Evolutionary conservation across 495 filamentous ascomycete genomes (phyloP).

Genomic region (Neurospora hispaniola): DNA sequence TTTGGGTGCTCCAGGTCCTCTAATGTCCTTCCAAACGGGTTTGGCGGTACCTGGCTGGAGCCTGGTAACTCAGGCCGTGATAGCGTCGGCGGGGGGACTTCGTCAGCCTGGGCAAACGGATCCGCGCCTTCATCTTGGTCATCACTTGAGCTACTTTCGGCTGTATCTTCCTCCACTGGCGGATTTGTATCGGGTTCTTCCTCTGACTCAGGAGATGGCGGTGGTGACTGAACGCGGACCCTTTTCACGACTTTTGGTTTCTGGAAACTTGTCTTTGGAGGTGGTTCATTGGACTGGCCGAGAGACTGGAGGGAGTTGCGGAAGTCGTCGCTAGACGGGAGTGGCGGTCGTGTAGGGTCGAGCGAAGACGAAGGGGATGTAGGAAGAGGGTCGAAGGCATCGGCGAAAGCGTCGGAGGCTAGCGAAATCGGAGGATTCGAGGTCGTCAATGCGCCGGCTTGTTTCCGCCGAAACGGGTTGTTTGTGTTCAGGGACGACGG

Average conservation of each 20-base stretch:
- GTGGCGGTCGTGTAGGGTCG: constrained; percentile 4
- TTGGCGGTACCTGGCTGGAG: constrained; percentile 25
- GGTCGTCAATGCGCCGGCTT: constrained; percentile 11
- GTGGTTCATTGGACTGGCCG: constrained; percentile 18
- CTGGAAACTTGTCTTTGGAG: constrained; percentile 31
- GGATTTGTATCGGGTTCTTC: constrained; percentile 24
- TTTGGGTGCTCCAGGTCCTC: constrained; percentile 30
- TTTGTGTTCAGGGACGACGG: constrained; percentile 30
- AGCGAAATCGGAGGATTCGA: constrained; percentile 7
- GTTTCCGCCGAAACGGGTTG: constrained; percentile 38
- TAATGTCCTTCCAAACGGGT: constrained; percentile 41
- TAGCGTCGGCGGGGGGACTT: background rate
- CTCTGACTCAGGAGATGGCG: constrained; percentile 38
- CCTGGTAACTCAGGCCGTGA: background rate
- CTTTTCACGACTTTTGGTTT: constrained; percentile 41
- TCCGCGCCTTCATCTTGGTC: constrained; percentile 4
- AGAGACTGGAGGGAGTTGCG: constrained; percentile 18
- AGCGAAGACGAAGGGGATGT: constrained; percentile 1
- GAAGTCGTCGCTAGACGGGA: constrained; percentile 21
- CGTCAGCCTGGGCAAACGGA: background rate
- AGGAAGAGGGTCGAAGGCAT: constrained; percentile 8
- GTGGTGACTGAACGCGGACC: constrained; percentile 47
- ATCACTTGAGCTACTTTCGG: constrained; percentile 11
- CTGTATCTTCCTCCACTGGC: constrained; percentile 14
- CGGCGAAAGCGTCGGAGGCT: constrained; percentile 2